Percentiles rank a stretch among this genome's conserved stretches.
Conservation (phyloP, 208 protist species). For the Leishmania martiniquensis region DNA sequence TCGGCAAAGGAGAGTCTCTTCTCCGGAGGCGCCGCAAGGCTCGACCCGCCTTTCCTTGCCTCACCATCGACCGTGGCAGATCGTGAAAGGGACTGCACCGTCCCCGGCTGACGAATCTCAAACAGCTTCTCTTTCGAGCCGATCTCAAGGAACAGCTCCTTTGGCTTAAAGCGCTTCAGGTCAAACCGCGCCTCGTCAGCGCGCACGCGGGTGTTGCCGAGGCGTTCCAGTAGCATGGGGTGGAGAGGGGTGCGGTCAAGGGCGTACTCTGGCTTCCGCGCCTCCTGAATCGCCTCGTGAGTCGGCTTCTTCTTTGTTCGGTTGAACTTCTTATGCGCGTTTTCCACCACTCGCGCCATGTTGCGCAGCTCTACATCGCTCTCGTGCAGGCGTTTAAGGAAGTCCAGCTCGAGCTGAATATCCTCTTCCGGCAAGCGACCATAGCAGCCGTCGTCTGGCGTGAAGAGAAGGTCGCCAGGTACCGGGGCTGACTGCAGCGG, state of each 20-base stretch:
- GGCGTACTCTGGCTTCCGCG: conserved; percentile 74
- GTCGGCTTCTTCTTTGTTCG: conserved; percentile 91
- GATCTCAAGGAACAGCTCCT: conserved; percentile 86
- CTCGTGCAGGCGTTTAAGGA: conserved; percentile 61
- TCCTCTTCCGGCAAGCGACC: conserved; percentile 87
- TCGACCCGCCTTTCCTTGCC: background rate
- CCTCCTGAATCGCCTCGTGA: conserved; percentile 87
- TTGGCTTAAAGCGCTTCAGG: conserved; percentile 81
- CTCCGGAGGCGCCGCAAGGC: conserved; percentile 6
- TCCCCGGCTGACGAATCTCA: conserved; percentile 58
- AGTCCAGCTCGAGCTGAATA: conserved; percentile 88
- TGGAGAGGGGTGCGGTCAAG: conserved; percentile 84
- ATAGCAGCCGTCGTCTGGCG: conserved; percentile 88
- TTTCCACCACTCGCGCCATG: conserved; percentile 82
- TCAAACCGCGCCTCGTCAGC: conserved; percentile 77
- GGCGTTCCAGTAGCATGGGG: conserved; percentile 75
- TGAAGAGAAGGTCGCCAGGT: conserved; percentile 72
- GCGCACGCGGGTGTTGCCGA: conserved; percentile 54
- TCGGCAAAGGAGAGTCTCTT: conserved; percentile 79
- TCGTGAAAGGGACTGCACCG: conserved; percentile 54
- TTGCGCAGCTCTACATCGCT: conserved; percentile 81
- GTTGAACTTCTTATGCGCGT: conserved; percentile 91
- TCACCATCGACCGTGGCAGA: background rate
- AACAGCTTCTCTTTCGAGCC: conserved; percentile 83
- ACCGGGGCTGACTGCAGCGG: conserved; percentile 61